Percentiles rank a stretch among this genome's conserved stretches.
These are phyloP conservation scores for Tulasnella sp. DNA, from an alignment of 768 basidiomycete species.

Conservation along the genomic window DNA sequence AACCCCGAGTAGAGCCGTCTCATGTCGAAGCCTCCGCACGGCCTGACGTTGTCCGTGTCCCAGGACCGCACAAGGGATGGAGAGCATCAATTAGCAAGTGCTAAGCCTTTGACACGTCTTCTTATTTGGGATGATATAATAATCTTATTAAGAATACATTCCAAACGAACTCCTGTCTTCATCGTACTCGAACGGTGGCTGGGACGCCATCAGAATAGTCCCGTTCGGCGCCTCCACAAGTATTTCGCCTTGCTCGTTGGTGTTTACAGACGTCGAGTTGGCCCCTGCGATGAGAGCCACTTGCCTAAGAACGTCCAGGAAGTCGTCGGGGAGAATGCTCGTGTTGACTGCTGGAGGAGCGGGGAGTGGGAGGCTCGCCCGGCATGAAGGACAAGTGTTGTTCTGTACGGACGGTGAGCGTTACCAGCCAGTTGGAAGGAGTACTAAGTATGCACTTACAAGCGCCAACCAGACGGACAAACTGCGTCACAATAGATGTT, in stretches of 20 bases:
- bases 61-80: too few species aligned
- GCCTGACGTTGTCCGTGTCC: too few species aligned
- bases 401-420: not conserved
- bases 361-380: constrained; percentile 42
- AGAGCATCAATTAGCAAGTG: too few species aligned
- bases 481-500: constrained; percentile 7
- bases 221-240: constrained; percentile 7
- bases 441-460: constrained; percentile 5
- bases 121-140: not conserved
- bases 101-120: too few species aligned
- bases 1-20: not conserved
- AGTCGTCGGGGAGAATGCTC: constrained; percentile 29
- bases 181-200: constrained; percentile 13
- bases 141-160: constrained; percentile 16
- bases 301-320: constrained; percentile 25
- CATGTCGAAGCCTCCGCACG: too few species aligned
- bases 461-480: constrained; percentile 27
- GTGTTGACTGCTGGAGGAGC: not conserved
- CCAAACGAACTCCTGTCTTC: constrained; percentile 23
- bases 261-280: not conserved
- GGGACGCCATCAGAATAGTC: not conserved
- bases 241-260: constrained; percentile 9
- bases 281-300: constrained; percentile 9
- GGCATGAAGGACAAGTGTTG: constrained; percentile 64
- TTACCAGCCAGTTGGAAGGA: not conserved